Evolutionary conservation across 257 asterid genomes (phyloP), one percentile per base, ranked within the genome.

Genomic region (Nicotiana attenuata): DNA sequence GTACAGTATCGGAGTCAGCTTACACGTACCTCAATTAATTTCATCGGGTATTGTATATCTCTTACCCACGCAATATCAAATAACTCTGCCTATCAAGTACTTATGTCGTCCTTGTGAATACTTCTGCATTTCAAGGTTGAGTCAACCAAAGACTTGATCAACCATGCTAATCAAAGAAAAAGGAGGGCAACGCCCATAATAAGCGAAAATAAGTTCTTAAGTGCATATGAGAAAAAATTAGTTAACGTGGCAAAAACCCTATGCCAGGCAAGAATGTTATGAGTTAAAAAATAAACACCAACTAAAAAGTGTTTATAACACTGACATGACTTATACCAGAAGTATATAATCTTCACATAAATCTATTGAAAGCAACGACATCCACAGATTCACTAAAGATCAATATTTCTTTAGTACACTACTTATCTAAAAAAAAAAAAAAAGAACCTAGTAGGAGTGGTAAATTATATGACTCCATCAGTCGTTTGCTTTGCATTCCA

Each of bases 331-430:
- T 73, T 73, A 47, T 24, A 50, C 24, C 24, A 50, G 3, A 73
- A 24, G 38, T 47, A 7, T 73, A 73, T 3, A 47, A 73, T 73
- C 79, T 50, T 50, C 41, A 47, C 7, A 24, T 15, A 24, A 73
- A 73, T 73, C 61, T 17, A 47, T 7, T 73, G 78, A 73, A 73
- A 47, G 38, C 79, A 73, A 73, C 79, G 63, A 56, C 63, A 5
- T 56, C 24, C 63, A 11, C 50, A 69, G 19, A 68, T 68, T 41
- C 57, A 28, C 29, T 28, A 28, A 28, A 28, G 29, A 28, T 1
- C 29, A 28, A 28, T 28, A 28, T 28, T 3, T 29, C 33, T 29
- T 29, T 29, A 29, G 4, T 29, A 29, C 33, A 29, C 33, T 29
- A 29, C 33, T 29, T 29, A 29, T 29, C 4, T 4, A 29, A 29